A percentile compares a stretch with the other conserved stretches of the same genome.
These are phyloP conservation scores for Penicillium cataractarum DNA, from an alignment of 495 filamentous ascomycete species.

Conservation along the genomic window DNA sequence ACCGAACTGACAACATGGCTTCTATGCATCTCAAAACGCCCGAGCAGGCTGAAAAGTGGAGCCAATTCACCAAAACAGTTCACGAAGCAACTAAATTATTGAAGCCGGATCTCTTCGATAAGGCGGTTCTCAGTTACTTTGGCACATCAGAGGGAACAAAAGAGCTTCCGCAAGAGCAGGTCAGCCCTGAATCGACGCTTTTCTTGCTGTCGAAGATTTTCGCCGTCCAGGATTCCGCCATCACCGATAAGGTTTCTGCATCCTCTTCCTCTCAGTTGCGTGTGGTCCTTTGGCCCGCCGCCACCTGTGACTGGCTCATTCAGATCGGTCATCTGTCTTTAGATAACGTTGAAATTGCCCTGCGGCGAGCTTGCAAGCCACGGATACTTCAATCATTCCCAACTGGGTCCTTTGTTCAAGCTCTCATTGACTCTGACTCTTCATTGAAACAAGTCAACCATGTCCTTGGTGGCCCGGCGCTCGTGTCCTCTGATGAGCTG, in stretches of 20 bases:
- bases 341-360: conserved; percentile 60
- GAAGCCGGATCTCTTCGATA: conserved; percentile 39
- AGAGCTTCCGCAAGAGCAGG: conserved; percentile 28
- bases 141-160: conserved; percentile 24
- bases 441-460: conserved; percentile 61
- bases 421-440: conserved; percentile 62
- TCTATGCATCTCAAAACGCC: conserved; percentile 38
- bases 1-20: conserved; percentile 34
- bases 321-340: conserved; percentile 63
- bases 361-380: conserved; percentile 56
- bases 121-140: conserved; percentile 44
- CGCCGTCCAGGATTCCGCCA: conserved; percentile 31
- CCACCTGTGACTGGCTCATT: conserved; percentile 62
- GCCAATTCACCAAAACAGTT: conserved; percentile 33
- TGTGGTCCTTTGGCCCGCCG: conserved; percentile 53
- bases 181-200: conserved; percentile 47
- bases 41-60: conserved; percentile 45
- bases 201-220: conserved; percentile 62
- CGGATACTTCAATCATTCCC: conserved; percentile 48
- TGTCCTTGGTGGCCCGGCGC: conserved; percentile 49
- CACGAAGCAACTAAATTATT: conserved; percentile 32
- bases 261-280: conserved; percentile 43
- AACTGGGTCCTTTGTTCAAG: conserved; percentile 59
- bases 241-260: conserved; percentile 25
- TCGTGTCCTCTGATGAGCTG: conserved; percentile 51